Conservation (phyloP, 768 basidiomycete genomes). For the Naganishia vaughanmartiniae region DNA sequence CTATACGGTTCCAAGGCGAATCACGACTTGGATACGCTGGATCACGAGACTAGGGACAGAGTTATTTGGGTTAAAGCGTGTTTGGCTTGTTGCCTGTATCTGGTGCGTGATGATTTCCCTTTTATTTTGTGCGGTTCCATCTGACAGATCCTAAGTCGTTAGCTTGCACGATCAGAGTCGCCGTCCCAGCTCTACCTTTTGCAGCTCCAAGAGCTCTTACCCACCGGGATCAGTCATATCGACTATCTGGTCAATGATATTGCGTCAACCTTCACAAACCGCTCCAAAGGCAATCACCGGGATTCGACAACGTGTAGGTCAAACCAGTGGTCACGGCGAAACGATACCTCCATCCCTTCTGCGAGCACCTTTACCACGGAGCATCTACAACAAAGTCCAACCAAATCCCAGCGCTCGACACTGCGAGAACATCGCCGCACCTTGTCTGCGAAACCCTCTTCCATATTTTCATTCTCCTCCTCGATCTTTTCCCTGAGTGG, state of each 20-base stretch:
- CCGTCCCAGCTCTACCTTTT: constrained; percentile 19
- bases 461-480: constrained; percentile 16
- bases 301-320: neutral
- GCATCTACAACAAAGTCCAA: neutral
- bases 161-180: constrained; percentile 18
- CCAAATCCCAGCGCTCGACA: constrained; percentile 11
- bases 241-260: constrained; percentile 20
- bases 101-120: neutral
- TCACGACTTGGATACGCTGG: neutral
- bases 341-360: neutral
- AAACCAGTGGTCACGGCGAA: neutral
- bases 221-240: constrained; percentile 17
- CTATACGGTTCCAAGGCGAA: neutral
- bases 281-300: neutral
- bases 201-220: constrained; percentile 18
- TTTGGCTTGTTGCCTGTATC: constrained; percentile 20
- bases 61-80: constrained; percentile 21
- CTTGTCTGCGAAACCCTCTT: constrained; percentile 16
- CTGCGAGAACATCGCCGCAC: neutral
- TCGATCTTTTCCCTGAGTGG: constrained; percentile 9
- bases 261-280: neutral
- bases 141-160: neutral
- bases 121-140: neutral
- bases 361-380: neutral
- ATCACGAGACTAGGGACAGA: neutral